A percentile compares a stretch with the other conserved stretches of the same genome.
Conservation (phyloP, 352 stramenopile genomes). For the Phytophthora fragariaefolia region DNA sequence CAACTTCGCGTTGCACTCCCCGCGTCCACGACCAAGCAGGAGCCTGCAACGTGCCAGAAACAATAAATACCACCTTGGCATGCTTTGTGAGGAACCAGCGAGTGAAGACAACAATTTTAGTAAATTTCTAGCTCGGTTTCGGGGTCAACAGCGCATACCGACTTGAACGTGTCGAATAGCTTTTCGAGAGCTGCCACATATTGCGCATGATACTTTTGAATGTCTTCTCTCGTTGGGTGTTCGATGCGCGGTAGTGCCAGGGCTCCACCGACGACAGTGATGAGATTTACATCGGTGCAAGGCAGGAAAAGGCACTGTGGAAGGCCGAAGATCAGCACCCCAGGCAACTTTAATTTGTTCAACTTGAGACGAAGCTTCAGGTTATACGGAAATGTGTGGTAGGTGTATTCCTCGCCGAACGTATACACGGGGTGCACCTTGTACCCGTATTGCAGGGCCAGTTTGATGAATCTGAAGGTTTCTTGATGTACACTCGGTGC, state of each 20-base stretch:
- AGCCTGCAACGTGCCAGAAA: constrained; percentile 67
- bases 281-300: constrained; percentile 67
- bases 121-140: constrained; percentile 56
- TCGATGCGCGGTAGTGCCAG: constrained; percentile 88
- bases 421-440: constrained; percentile 89
- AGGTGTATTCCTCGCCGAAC: constrained; percentile 91
- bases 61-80: no score
- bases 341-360: constrained; percentile 87
- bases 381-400: constrained; percentile 83
- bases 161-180: constrained; percentile 91
- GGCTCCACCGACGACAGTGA: constrained; percentile 89
- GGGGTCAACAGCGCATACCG: constrained; percentile 75
- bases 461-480: constrained; percentile 92
- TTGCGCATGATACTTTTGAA: constrained; percentile 88
- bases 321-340: constrained; percentile 77
- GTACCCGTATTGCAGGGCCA: constrained; percentile 91
- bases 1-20: constrained; percentile 67
- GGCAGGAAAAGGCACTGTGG: constrained; percentile 88
- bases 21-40: constrained; percentile 51
- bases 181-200: constrained; percentile 85
- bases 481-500: constrained; percentile 93
- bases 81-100: no score
- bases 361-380: constrained; percentile 78
- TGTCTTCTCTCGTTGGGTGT: constrained; percentile 88
- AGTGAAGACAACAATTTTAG: constrained; percentile 44